Conservation (phyloP, 2,329 filamentous ascomycete species). For the Penicillium sp. region DNA sequence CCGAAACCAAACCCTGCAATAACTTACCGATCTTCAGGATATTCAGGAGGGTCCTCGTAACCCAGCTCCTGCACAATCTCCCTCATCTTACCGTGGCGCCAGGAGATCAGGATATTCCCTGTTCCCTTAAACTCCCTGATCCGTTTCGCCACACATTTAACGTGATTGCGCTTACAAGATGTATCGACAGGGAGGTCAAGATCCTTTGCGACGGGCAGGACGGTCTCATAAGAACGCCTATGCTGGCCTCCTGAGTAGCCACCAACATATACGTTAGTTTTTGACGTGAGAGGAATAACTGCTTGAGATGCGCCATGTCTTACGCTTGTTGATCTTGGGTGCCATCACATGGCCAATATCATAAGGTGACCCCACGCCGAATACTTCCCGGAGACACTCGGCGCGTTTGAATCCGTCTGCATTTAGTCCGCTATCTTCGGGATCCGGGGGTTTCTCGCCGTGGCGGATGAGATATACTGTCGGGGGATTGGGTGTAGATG, state of each 20-base stretch:
- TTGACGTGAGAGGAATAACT: no score
- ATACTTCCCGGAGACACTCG: conserved; percentile 23
- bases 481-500: no score
- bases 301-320: no score
- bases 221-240: conserved; percentile 18
- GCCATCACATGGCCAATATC: conserved; percentile 26
- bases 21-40: conserved; percentile 23
- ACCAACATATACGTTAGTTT: no score
- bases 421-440: conserved; percentile 19
- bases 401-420: conserved; percentile 22
- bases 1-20: no score
- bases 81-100: conserved; percentile 22
- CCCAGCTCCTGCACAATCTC: conserved; percentile 19
- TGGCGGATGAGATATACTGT: conserved; percentile 29
- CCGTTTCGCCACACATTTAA: conserved; percentile 18
- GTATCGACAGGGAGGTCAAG: conserved; percentile 23
- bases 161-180: conserved; percentile 20
- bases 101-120: conserved; percentile 25
- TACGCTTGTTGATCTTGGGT: conserved; percentile 20
- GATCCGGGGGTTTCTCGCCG: conserved; percentile 23
- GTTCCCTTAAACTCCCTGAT: conserved; percentile 17
- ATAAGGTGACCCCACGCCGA: conserved; percentile 19
- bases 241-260: conserved; percentile 14
- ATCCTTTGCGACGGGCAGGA: conserved; percentile 22
- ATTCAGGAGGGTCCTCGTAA: conserved; percentile 14